Evolutionary conservation across 805 yeast genomes (phyloP).

Genomic region (Metschnikowia reukaufii): DNA sequence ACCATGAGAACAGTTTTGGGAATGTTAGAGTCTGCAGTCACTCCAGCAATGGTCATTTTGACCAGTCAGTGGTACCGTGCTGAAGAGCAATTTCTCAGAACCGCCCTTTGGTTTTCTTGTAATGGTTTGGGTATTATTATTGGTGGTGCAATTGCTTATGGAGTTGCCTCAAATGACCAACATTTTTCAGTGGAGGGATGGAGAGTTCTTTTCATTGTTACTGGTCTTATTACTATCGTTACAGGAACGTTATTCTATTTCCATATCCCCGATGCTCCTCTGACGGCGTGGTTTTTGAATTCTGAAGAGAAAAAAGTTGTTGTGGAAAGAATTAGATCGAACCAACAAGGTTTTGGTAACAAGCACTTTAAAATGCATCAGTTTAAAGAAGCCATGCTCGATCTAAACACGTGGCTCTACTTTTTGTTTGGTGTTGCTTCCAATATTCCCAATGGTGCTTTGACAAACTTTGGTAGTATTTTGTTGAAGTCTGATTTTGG

Average conservation of each 20-base stretch:
- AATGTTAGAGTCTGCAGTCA: slow-evolving; percentile 50
- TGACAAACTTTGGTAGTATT: slow-evolving; percentile 30
- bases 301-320: slow-evolving; percentile 43
- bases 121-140: slow-evolving; percentile 38
- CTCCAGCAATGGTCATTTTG: slow-evolving; percentile 57
- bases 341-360: slow-evolving; percentile 60
- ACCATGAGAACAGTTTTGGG: slow-evolving; percentile 53
- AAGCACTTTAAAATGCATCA: slow-evolving; percentile 55
- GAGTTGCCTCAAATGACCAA: slow-evolving; percentile 40
- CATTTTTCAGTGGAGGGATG: slow-evolving; percentile 50
- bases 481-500: slow-evolving; percentile 29
- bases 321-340: slow-evolving; percentile 52
- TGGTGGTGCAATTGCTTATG: slow-evolving; percentile 54
- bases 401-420: slow-evolving; percentile 46
- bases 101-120: slow-evolving; percentile 37
- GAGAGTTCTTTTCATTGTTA: slow-evolving; percentile 58
- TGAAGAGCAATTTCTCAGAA: slow-evolving; percentile 36
- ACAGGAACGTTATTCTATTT: slow-evolving; percentile 48
- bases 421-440: slow-evolving; percentile 27
- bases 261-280: slow-evolving; percentile 59
- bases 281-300: slow-evolving; percentile 42
- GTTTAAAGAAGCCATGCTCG: slow-evolving; percentile 50
- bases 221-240: slow-evolving; percentile 58
- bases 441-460: slow-evolving; percentile 33
- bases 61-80: slow-evolving; percentile 59